Evolutionary conservation across 2,329 filamentous ascomycete species (phyloP), one percentile per base, ranked within the genome.

Genomic region (Alternaria viburni): DNA sequence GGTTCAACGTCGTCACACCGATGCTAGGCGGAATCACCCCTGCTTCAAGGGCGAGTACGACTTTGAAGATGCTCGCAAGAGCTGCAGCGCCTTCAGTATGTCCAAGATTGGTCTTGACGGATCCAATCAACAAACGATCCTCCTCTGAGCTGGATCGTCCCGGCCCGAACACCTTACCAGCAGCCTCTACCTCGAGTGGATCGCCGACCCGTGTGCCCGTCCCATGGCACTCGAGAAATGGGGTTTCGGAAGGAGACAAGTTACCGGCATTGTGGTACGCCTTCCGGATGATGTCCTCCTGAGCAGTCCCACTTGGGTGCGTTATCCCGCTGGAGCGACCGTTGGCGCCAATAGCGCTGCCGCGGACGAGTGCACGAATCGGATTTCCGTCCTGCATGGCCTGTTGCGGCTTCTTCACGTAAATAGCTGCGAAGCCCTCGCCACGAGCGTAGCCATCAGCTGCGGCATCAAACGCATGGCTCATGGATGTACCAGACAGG

Each of bases 361-460:
- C 47, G 6, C 56, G 52, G 6, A 66, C 45, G 13, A 66, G n/a
- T 8, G 46, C 52, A 4, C 63, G 63, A n/a, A 66, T 55, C 4
- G 63, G 59, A 47, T 59, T 44, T 4, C 36, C 43, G 19, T 46
- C 43, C 17, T 26, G 4, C 3, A 66, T 23, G 15, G 51, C 50
- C 21, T 57, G 21, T 10, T 32, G 45, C 3, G 28, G 21, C 8
- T 28, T 19, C 77, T 90, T 90, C 11, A 90, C 4, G 25, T 67
- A 65, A 7, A 77, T 15, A 0, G 63, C 59, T 9, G 10, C 56
- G n/a, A 74, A 47, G 1, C 57, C 73, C 41, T 76, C 74, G 6
- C 32, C 73, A 23, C 73, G 58, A 5, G 51, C 71, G 58, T 73
- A 76, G 5, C 74, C 73, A 30, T 75, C 57, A 5, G 72, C 74